Base-by-base conservation (phyloP, 805 yeast genomes). In the Barnettozyma wickerhamii region DNA sequence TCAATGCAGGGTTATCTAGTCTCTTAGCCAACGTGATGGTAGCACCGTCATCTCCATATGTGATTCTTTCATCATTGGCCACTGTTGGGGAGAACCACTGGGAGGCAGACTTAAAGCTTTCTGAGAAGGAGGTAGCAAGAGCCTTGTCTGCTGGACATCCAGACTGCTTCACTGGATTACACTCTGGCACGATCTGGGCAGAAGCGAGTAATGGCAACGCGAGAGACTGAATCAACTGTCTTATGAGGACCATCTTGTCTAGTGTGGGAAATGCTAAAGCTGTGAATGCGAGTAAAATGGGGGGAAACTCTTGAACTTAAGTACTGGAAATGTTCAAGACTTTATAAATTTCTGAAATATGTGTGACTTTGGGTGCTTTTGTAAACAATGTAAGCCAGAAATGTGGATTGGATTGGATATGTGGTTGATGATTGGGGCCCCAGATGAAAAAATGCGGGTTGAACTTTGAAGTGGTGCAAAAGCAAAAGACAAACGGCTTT, bases 1-100 rank as follows among this genome's bases (percentile, higher is more conserved):
- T 72, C 41, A 88, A 63, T 6, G 89, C 74, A 4, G 96, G 96
- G 56, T 85, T 84, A 58, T 87, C 93, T 44, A 69, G 80, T 50
- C 81, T 68, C 49, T 80, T 67, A 3, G 73, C 67, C 30, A 90
- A 59, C 2, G 82, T 73, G 51, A 90, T 60, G 30, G 64, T 55
- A 10, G 81, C 62, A n/a, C 97, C 97, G 20, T 74, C 73, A 7
- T 64, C 67, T 7, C 66, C 49, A 51, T 69, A 69, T 37, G 69
- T 72, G 4, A 75, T 59, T 43, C 74, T 56, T 20, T 66, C 59
- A 9, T 71, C 66, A 24, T 60, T 55, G 24, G 69, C 60, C 13
- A 64, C 64, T 9, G 63, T 30, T 4, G 43, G 35, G 7, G 33
- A 53, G 54, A 77, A 77, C 52, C 69, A 64, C 13, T 64, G 53